A percentile compares a stretch with the other conserved stretches of the same genome.
These are phyloP conservation scores for Papilionanthe hybrid DNA, from an alignment of 116 monocot species.

Conservation along the genomic window DNA sequence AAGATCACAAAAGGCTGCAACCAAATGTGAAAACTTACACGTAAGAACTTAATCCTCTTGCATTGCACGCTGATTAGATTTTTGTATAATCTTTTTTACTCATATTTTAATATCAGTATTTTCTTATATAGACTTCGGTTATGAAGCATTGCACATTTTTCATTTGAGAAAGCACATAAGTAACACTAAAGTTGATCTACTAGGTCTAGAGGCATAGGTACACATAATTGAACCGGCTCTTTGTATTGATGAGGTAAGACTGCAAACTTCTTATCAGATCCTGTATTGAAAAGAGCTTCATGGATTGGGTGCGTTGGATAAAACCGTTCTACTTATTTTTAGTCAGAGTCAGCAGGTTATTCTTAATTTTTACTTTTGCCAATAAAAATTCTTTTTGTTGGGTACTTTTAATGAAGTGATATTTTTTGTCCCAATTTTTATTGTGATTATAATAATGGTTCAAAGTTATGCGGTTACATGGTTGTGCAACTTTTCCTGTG, in stretches of 20 bases:
- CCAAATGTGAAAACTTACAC: conserved; percentile 94
- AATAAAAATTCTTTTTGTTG: too few relatives aligned
- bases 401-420: too few relatives aligned
- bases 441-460: too few relatives aligned
- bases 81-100: neutral
- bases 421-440: too few relatives aligned
- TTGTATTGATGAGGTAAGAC: neutral
- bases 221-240: neutral
- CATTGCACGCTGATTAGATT: neutral
- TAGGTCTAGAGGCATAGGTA: neutral
- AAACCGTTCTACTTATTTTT: neutral
- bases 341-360: too few relatives aligned
- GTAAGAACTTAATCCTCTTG: conserved; percentile 40
- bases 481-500: too few relatives aligned
- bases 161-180: neutral
- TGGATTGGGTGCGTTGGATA: neutral
- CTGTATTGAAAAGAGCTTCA: neutral
- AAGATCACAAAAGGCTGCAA: conserved; percentile 87
- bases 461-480: too few relatives aligned
- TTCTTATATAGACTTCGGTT: neutral
- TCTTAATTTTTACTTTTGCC: too few relatives aligned
- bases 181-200: neutral
- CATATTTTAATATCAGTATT: neutral
- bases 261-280: neutral
- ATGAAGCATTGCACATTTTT: neutral